Conservation (phyloP, 108 stramenopile genomes). For the Fragilaria radians region DNA sequence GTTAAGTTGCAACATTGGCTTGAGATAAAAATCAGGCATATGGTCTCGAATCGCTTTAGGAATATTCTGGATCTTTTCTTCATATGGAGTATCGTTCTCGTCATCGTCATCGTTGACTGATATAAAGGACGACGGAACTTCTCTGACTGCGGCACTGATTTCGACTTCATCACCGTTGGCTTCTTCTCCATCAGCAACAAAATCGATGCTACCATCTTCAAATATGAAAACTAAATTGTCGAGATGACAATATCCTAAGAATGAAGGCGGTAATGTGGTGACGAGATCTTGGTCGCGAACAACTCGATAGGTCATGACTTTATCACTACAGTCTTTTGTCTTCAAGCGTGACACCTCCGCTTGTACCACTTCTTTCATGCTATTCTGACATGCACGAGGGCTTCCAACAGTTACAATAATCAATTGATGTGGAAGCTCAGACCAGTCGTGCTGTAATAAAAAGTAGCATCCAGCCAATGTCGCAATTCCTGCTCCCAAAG, state of each 20-base stretch:
- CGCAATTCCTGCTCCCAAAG: conserved; percentile 50
- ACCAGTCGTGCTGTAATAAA: conserved; percentile 39
- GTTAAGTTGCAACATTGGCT: conserved; percentile 23
- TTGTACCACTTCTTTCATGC: conserved; percentile 32
- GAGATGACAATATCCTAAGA: conserved; percentile 31
- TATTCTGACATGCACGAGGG: conserved; percentile 27
- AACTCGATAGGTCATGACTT: conserved; percentile 34
- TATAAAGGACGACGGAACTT: neutral
- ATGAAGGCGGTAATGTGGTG: conserved; percentile 27
- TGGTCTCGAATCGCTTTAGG: conserved; percentile 39
- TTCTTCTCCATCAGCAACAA: neutral
- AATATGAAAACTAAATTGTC: conserved; percentile 27
- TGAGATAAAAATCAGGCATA: conserved; percentile 39
- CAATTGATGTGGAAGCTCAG: conserved; percentile 28
- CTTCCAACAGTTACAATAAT: conserved; percentile 44
- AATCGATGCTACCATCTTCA: conserved; percentile 19
- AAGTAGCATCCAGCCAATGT: conserved; percentile 51
- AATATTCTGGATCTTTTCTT: conserved; percentile 19
- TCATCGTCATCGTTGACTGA: conserved; percentile 11
- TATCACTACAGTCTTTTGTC: conserved; percentile 1
- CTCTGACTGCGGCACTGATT: conserved; percentile 1
- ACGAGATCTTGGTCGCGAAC: conserved; percentile 43
- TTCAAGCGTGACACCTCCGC: conserved; percentile 9
- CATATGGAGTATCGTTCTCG: conserved; percentile 12
- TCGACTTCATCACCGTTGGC: neutral